Evolutionary conservation across 2,329 filamentous ascomycete species (phyloP).

Genomic region (Cadophora sp.): DNA sequence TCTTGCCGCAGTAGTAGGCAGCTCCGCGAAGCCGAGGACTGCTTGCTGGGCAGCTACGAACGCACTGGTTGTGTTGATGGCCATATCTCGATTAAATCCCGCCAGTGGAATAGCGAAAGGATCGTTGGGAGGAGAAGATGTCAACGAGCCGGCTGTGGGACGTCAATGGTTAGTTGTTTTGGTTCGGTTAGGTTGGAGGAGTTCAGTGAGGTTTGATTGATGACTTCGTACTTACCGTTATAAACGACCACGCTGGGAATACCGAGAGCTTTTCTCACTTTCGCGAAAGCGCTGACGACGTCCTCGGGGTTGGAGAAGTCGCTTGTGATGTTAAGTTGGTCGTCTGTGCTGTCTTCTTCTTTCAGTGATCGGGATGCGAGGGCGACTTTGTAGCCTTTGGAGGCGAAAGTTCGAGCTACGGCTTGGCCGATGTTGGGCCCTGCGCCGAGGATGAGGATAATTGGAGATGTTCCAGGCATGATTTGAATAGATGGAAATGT

Average conservation of each 20-base stretch:
- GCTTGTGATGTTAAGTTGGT: constrained; percentile 34
- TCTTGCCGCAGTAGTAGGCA: constrained; percentile 34
- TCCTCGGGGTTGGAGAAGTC: constrained; percentile 35
- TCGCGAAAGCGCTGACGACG: background rate
- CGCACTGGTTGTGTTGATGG: too few species aligned
- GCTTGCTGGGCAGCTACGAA: too few species aligned
- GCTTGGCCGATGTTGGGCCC: constrained; percentile 49
- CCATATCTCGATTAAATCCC: background rate
- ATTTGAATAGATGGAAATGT: background rate
- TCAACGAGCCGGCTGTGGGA: background rate
- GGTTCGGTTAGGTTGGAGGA: background rate
- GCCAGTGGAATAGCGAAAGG: background rate
- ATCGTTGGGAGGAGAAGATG: background rate
- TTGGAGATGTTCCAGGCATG: background rate
- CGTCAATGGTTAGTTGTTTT: background rate
- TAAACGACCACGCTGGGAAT: background rate
- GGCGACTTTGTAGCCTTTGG: constrained; percentile 52
- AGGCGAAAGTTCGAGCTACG: constrained; percentile 48
- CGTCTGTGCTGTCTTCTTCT: constrained; percentile 27
- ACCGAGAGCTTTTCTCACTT: background rate
- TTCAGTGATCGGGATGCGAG: constrained; percentile 45
- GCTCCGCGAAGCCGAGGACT: background rate
- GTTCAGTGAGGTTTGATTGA: background rate
- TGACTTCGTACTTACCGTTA: background rate
- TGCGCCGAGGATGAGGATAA: constrained; percentile 51